A percentile compares a stretch with the other conserved stretches of the same genome.
Evolutionary conservation across 352 stramenopile species (phyloP).

Genomic region (Elongisporangium prolatum): DNA sequence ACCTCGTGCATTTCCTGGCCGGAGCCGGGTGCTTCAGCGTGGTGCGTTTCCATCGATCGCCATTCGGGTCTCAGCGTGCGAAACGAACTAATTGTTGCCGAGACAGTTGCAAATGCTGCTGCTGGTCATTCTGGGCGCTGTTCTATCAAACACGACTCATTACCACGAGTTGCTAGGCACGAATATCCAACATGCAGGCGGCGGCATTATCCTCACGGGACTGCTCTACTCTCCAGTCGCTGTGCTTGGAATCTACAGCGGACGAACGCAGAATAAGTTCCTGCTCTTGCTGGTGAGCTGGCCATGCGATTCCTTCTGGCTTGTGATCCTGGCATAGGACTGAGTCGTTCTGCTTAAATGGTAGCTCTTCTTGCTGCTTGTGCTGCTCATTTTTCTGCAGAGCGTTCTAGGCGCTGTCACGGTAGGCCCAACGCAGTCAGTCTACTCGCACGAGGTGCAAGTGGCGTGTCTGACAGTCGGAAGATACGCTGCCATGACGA

Average conservation of each 20-base stretch:
- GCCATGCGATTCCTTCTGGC: background rate
- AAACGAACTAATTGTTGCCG: background rate
- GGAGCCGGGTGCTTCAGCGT: constrained; percentile 58
- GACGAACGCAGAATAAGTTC: constrained; percentile 73
- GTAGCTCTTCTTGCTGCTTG: constrained; percentile 42
- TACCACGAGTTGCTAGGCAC: constrained; percentile 58
- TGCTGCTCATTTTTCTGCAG: constrained; percentile 52
- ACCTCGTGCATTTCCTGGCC: constrained; percentile 53
- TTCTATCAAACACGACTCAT: constrained; percentile 46
- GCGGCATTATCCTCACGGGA: constrained; percentile 64
- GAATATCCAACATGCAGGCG: constrained; percentile 46
- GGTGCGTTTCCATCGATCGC: constrained; percentile 15
- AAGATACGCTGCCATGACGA: constrained; percentile 33
- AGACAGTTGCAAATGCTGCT: constrained; percentile 47
- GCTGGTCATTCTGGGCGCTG: constrained; percentile 39
- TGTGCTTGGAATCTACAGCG: constrained; percentile 40
- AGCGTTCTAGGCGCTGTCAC: constrained; percentile 54
- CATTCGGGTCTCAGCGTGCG: background rate
- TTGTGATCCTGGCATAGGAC: too few relatives aligned
- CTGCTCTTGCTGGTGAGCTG: constrained; percentile 44
- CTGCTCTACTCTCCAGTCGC: constrained; percentile 47
- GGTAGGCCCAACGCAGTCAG: constrained; percentile 24
- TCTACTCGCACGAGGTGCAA: constrained; percentile 31
- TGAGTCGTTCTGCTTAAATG: background rate
- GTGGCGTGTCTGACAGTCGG: constrained; percentile 58